Evolutionary conservation across 768 basidiomycete species (phyloP), one percentile per base, ranked within the genome.

Genomic region (Tylopilus vinaceipallidus): DNA sequence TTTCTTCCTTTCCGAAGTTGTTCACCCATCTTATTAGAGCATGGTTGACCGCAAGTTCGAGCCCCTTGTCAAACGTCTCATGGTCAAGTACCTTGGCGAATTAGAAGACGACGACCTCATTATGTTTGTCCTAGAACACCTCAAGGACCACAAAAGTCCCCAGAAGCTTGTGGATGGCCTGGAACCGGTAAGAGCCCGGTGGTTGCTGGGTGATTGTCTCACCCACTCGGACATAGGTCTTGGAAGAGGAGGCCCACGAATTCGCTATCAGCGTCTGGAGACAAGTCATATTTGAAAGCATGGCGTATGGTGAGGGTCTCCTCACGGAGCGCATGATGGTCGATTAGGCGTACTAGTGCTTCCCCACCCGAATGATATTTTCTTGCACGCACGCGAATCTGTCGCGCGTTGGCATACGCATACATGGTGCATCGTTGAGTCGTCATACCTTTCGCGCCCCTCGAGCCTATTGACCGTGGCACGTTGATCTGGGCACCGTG

Each of bases 31-130:
- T 49, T n/a, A 7, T n/a, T 57, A 95, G 93, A 72, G 73, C 26
- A 77, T 89, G 68, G 86, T 95, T 58, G 88, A 90, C 58, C 79
- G 83, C 35, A 97, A 95, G 69, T 75, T 98, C 16, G 88, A 92
- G 65, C 86, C 91, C 26, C 72, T 95, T 45, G 82, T 93, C 23
- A 88, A 90, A 55, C 80, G 81, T 8, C 77, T 87, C 57, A 92
- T 98, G 83, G 77, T 80, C 30, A 87, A 88, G 65, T 91, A 89
- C 60, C 81, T 98, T 12, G 94, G 93, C 50, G 92, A 95, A 62
- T 78, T 93, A 62, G 91, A 94, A 53, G 94, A 95, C 62, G 91
- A 94, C 54, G 94, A 98, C 62, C 77, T 97, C 52, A 86, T 93
- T 49, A 90, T 95, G 82, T 97, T 93, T 65, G 91, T 90, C 8